Evolutionary conservation across 2,329 filamentous ascomycete species (phyloP), one percentile per base, ranked within the genome.

Genomic region (Fusarium verrucosum): DNA sequence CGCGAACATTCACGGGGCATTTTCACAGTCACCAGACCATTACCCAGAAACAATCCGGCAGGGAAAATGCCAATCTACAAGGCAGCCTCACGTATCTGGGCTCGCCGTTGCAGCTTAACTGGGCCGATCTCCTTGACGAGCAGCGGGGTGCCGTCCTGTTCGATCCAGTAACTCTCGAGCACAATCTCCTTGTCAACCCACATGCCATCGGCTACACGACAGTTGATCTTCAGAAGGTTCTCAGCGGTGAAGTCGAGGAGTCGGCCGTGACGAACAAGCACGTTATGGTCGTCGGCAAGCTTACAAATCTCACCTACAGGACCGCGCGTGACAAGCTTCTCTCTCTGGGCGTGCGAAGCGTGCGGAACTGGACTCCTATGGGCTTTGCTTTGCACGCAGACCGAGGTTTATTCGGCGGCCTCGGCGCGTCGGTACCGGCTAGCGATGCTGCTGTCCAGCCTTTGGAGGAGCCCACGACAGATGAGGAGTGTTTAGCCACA

Each of bases 21-120:
- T 70, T 70, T 14, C 68, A 70, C 14, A 62, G 56, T 16, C 58
- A 66, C 13, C 66, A 70, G 26, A 70, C 62, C 32, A 70, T 70
- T 10, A 7, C 13, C 4, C 51, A 69, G 19, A 9, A 61, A 42
- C 45, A 42, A 30, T 19, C 23, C 7, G 5, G n/a, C 3, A 30
- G 17, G 36, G 41, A 35, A 8, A 46, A 50, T 2, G 3, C 10
- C 10, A 36, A 53, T 22, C 26, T 69, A 7, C 22, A 5, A 10
- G 66, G 66, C 4, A 70, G 65, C 28, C 2, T 70, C 13, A 70
- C 54, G 1, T 70, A 70, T 7, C 17, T 70, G 10, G 68, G 66
- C 13, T 70, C 66, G 2, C 68, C 68, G 4, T 53, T 69, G 25
- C 68, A 68, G 26, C 36, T 70, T 7, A 65, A 1, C 26, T 70